Evolutionary conservation across 257 asterid species (phyloP).

Genomic region (Paulownia fortunei): DNA sequence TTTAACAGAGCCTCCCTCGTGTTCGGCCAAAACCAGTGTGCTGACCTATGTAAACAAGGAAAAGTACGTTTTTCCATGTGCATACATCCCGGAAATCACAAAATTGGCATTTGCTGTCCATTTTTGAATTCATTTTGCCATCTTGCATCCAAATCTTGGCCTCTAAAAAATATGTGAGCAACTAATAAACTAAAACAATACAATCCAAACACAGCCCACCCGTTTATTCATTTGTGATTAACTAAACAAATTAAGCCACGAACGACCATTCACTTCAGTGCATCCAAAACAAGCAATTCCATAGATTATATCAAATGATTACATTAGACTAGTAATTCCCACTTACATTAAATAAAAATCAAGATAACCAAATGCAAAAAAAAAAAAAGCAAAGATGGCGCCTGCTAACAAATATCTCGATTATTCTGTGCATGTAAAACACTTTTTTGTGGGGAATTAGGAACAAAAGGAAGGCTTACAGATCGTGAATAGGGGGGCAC

Average conservation of each 20-base stretch:
- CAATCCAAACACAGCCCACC: slow-evolving; percentile 7
- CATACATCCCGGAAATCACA: not conserved
- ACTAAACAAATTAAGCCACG: slow-evolving; percentile 3
- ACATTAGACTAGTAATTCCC: not conserved
- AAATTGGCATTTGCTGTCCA: not conserved
- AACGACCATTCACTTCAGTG: not conserved
- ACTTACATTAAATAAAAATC: not conserved
- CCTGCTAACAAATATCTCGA: not conserved
- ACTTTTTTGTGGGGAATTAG: not conserved
- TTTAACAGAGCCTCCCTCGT: slow-evolving; percentile 74
- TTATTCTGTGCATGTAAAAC: not conserved
- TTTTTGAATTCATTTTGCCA: not conserved
- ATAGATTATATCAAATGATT: not conserved
- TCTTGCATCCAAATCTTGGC: not conserved
- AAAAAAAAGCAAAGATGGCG: not conserved
- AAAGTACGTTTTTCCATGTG: not conserved
- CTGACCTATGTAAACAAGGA: slow-evolving; percentile 55
- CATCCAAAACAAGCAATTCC: not conserved
- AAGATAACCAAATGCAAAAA: not conserved
- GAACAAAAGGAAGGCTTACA: slow-evolving; percentile 43
- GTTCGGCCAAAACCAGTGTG: slow-evolving; percentile 86
- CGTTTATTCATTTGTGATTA: not conserved
- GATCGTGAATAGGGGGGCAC: slow-evolving; percentile 45
- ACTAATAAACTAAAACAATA: not conserved
- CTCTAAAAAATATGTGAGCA: not conserved